phyloP scores from a whole-genome alignment of 164 flowering plant species.

The Platanus orientalis region DNA sequence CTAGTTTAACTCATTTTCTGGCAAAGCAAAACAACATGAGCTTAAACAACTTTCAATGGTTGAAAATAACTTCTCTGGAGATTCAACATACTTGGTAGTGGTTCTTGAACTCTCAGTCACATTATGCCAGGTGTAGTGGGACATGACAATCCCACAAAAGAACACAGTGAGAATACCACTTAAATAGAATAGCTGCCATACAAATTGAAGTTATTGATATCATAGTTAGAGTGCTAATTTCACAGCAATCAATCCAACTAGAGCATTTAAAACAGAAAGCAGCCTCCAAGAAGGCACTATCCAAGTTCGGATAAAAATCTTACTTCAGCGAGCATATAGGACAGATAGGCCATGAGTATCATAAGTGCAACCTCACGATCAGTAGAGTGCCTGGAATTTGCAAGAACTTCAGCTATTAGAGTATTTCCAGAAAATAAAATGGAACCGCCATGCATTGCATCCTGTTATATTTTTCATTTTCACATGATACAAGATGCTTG shows the following conservation, averaged over 20 bases:
- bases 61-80: background rate
- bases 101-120: conserved; percentile 92
- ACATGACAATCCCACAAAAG: conserved; percentile 94
- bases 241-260: background rate
- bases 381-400: conserved; percentile 74
- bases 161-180: conserved; percentile 93
- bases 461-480: background rate
- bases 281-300: background rate
- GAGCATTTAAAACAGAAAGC: background rate
- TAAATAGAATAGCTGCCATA: conserved; percentile 66
- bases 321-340: conserved; percentile 88
- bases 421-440: background rate
- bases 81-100: conserved; percentile 45
- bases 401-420: background rate
- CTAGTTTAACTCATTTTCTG: background rate
- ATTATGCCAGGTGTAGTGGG: conserved; percentile 95
- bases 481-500: background rate
- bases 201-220: background rate
- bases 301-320: conserved; percentile 20
- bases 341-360: conserved; percentile 96
- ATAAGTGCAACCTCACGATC: conserved; percentile 92
- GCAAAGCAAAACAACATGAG: conserved; percentile 49
- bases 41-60: background rate
- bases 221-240: background rate
- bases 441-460: background rate